A percentile compares a stretch with the other conserved stretches of the same genome.
Conservation (phyloP, 352 stramenopile species). For the Globisporangium middletonii region DNA sequence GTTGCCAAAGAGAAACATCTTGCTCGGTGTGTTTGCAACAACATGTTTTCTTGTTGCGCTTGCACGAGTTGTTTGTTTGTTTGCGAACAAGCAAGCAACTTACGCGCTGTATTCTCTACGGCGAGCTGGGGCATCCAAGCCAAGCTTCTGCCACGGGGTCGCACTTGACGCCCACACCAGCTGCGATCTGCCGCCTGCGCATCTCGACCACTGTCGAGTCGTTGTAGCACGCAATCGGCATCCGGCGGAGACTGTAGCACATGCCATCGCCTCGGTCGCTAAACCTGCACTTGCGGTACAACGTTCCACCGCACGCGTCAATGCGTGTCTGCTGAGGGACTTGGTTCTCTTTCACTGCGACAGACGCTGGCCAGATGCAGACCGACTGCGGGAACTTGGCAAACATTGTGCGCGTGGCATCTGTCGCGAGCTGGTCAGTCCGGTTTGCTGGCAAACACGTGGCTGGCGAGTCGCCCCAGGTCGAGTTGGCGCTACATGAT, state of each 20-base stretch:
- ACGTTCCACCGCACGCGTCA: constrained; percentile 16
- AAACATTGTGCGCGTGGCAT: not conserved
- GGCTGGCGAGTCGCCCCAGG: not conserved
- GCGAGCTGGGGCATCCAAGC: constrained; percentile 18
- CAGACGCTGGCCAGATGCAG: not conserved
- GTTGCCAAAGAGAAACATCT: too few relatives aligned
- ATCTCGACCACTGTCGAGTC: constrained; percentile 19
- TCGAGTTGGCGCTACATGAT: constrained; percentile 1
- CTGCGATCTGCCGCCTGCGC: constrained; percentile 24
- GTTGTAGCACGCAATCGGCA: constrained; percentile 21
- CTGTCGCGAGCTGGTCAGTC: constrained; percentile 4
- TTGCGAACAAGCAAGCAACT: too few relatives aligned
- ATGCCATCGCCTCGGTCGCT: constrained; percentile 9
- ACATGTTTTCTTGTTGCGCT: too few relatives aligned
- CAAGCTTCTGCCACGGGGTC: constrained; percentile 24
- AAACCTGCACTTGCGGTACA: constrained; percentile 18
- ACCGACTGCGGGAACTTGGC: not conserved
- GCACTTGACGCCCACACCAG: constrained; percentile 16
- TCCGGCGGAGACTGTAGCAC: constrained; percentile 27
- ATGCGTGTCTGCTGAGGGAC: constrained; percentile 3
- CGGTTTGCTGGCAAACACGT: constrained; percentile 5
- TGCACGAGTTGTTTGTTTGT: too few relatives aligned
- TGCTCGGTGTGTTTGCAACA: too few relatives aligned
- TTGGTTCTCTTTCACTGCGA: not conserved
- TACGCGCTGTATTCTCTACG: too few relatives aligned